These are phyloP conservation scores for Capronia americana DNA, from an alignment of 2,329 filamentous ascomycete genomes.

Conservation along the genomic window DNA sequence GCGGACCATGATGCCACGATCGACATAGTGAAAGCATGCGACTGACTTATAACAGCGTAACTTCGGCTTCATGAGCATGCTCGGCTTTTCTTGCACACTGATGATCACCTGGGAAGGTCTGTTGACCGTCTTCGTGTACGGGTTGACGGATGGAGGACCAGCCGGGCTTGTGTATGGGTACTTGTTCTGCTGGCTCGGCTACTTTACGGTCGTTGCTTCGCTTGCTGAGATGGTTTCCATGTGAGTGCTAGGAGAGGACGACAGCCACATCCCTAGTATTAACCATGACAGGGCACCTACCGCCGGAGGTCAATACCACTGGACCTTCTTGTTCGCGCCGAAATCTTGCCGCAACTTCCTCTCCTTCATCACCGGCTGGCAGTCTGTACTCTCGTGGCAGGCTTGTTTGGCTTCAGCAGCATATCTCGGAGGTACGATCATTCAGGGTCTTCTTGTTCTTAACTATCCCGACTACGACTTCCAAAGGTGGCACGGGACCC, in stretches of 20 bases:
- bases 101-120: slow-evolving; percentile 43
- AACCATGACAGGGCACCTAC: slow-evolving; percentile 43
- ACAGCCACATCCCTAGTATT: slow-evolving; percentile 8
- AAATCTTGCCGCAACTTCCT: slow-evolving; percentile 36
- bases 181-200: slow-evolving; percentile 45
- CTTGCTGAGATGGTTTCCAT: slow-evolving; percentile 47
- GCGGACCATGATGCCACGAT: not conserved
- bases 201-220: slow-evolving; percentile 40
- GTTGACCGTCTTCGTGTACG: slow-evolving; percentile 35
- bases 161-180: slow-evolving; percentile 46
- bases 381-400: slow-evolving; percentile 56
- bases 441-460: slow-evolving; percentile 53
- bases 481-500: slow-evolving; percentile 56
- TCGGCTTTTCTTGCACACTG: slow-evolving; percentile 42
- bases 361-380: slow-evolving; percentile 47
- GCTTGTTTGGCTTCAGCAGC: slow-evolving; percentile 49
- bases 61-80: slow-evolving; percentile 41
- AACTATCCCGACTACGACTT: slow-evolving; percentile 50
- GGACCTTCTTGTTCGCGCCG: slow-evolving; percentile 42
- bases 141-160: slow-evolving; percentile 43
- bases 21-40: not conserved
- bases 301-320: slow-evolving; percentile 50
- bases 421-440: slow-evolving; percentile 54
- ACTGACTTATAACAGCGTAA: slow-evolving; percentile 37
- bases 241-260: slow-evolving; percentile 32